Percentiles rank a stretch among this genome's conserved stretches.
Conservation (phyloP, 345 rosid species). For the Corymbia maculata region DNA sequence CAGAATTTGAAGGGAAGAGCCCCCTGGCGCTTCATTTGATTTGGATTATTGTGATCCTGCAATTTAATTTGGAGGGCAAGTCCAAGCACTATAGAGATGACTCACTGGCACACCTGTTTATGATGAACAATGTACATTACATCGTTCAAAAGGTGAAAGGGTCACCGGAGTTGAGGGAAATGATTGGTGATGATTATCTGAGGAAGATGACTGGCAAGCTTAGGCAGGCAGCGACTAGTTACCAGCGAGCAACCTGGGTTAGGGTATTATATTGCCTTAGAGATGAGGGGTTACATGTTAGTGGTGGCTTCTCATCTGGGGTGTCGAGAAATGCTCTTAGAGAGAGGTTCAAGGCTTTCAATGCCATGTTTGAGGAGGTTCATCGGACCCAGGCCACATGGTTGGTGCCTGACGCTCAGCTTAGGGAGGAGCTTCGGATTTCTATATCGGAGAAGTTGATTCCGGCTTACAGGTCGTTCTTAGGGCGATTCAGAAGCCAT, state of each 20-base stretch:
- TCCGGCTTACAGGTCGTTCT: slow-evolving; percentile 91
- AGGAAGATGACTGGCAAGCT: slow-evolving; percentile 63
- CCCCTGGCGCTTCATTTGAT: slow-evolving; percentile 80
- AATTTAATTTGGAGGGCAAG: slow-evolving; percentile 81
- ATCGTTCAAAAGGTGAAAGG: slow-evolving; percentile 82
- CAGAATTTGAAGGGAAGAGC: slow-evolving; percentile 58
- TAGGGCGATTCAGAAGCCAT: slow-evolving; percentile 84
- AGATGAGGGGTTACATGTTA: slow-evolving; percentile 85
- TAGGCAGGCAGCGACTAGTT: slow-evolving; percentile 67
- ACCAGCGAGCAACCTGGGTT: slow-evolving; percentile 90
- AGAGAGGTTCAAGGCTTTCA: slow-evolving; percentile 87
- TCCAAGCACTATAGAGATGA: slow-evolving; percentile 74
- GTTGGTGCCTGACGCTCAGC: slow-evolving; percentile 77
- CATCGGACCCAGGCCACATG: slow-evolving; percentile 76
- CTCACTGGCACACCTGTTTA: slow-evolving; percentile 60
- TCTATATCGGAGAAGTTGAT: slow-evolving; percentile 73
- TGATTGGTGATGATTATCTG: slow-evolving; percentile 87
- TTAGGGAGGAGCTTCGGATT: slow-evolving; percentile 84
- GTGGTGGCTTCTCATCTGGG: slow-evolving; percentile 84
- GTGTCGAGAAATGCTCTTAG: slow-evolving; percentile 72
- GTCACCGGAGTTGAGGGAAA: slow-evolving; percentile 69
- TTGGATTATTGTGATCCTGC: slow-evolving; percentile 79
- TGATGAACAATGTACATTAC: slow-evolving; percentile 93
- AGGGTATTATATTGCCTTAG: slow-evolving; percentile 68
- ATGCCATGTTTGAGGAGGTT: slow-evolving; percentile 87